Percentiles rank a stretch among this genome's conserved stretches.
These are phyloP conservation scores for Psilocybe azurescens DNA, from an alignment of 768 basidiomycete genomes.

Conservation along the genomic window DNA sequence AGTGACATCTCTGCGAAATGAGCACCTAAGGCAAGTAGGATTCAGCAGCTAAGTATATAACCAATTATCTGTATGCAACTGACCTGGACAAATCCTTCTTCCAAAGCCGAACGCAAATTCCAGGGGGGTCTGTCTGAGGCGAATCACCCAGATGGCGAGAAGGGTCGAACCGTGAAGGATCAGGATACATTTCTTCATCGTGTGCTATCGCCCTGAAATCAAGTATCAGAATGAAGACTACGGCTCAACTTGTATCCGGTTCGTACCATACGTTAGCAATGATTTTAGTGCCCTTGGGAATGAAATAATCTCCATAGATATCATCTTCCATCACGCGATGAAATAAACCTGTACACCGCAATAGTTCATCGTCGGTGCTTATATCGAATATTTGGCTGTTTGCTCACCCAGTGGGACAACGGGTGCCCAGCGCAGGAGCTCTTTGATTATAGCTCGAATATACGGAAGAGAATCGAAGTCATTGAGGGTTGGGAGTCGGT, in stretches of 20 bases:
- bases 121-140: conserved; percentile 34
- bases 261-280: conserved; percentile 36
- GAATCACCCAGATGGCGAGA: conserved; percentile 35
- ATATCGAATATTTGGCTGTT: background rate
- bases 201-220: conserved; percentile 36
- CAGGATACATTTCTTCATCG: conserved; percentile 40
- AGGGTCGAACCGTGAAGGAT: conserved; percentile 41
- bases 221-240: background rate
- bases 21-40: conserved; percentile 19
- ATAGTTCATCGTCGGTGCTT: background rate
- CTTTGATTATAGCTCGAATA: conserved; percentile 42
- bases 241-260: background rate
- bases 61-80: background rate
- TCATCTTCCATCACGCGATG: conserved; percentile 37
- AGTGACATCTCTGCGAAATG: conserved; percentile 39
- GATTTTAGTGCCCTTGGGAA: conserved; percentile 37
- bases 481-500: conserved; percentile 38
- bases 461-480: conserved; percentile 40
- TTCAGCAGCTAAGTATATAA: background rate
- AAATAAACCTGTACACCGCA: conserved; percentile 26
- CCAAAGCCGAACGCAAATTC: conserved; percentile 43
- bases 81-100: conserved; percentile 37
- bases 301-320: conserved; percentile 36
- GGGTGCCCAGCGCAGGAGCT: conserved; percentile 41
- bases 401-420: conserved; percentile 34